Base-by-base conservation (phyloP, 257 asterid genomes). In the Ehretia macrophylla region DNA sequence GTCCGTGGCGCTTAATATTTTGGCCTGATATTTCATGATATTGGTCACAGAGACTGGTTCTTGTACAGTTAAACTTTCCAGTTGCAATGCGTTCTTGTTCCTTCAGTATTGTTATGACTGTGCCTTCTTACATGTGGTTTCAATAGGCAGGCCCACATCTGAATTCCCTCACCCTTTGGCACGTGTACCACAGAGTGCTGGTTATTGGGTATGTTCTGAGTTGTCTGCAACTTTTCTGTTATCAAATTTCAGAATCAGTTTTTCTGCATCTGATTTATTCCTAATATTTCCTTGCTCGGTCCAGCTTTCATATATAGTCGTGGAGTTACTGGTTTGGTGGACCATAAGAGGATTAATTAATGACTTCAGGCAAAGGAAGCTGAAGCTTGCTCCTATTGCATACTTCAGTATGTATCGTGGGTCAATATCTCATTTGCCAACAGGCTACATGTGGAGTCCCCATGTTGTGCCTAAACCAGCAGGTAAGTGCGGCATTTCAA, bases 401-500 rank as follows among this genome's bases (percentile, higher is more conserved):
- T 93, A 93, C 87, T 85, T 93, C 82, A 93, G 87, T 76, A 83
- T 87, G 58, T 93, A 86, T 68, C 94, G 84, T 57, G 99, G 95
- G 32, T 93, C 99, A 11, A 87, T 93, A 72, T 85, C 97, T 66
- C 96, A 93, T 77, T 81, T 93, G 21, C 99, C 99, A n/a, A 93
- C 97, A 17, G 97, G 94, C 74, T 93, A 93, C 57, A 89, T 89
- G 88, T 93, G 99, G 99, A 93, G 99, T 65, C 95, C 99, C 13
- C 84, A 81, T 60, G 81, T 93, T 54, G 99, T 93, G 58, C 86
- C 97, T 55, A 93, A 93, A 79, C 99, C 99, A 71, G 73, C 77
- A 32, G 99, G 97, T 90, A 72, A 65, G 44, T n/a, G 16, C 12
- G 16, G 8, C 8, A 4, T 42, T 4, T 3, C 8, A 4, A n/a